Evolutionary conservation across 495 filamentous ascomycete genomes (phyloP), one percentile per base, ranked within the genome.

Genomic region (Aspergillus saccharolyticus): DNA sequence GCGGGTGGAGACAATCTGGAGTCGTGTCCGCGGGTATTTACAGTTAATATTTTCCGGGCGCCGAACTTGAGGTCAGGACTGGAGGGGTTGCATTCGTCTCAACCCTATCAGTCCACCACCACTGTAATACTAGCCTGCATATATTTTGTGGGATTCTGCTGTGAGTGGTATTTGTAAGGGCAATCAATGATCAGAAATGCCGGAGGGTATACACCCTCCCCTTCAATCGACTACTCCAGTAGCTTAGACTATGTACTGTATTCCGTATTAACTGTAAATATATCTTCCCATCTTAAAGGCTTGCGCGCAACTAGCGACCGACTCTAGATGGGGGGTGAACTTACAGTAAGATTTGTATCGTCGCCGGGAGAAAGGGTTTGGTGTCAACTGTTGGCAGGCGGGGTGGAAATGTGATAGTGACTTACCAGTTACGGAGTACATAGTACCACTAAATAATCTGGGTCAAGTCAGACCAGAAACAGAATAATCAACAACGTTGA

Each of bases 1-100:
- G 74, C 19, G 66, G 67, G 72, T 73, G 67, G 71, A 58, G 57
- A 57, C 65, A 68, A 74, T 74, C 73, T 74, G 68, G 71, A 73
- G 69, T 71, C 68, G 66, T 62, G 59, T 64, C 61, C 56, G 64
- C 64, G 59, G 64, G 56, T 67, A 64, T 64, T 67, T 63, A 61
- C 60, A 66, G 64, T 60, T 58, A 61, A 67, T 64, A 65, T 67
- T 64, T 67, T 64, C 65, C 59, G 65, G 47, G 24, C 47, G 20
- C 45, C 61, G 53, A 60, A 52, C 22, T 57, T 58, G 52, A 57
- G 39, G 47, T 52, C 39, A 46, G 48, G 24, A 19, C 52, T 44
- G 49, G 49, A 24, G 43, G 28, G 24, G 33, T 39, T 54, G 57
- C 50, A 58, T 42, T 59, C 46, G 44, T 30, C 44, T 25, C 44